A percentile compares a stretch with the other conserved stretches of the same genome.
These are phyloP conservation scores for Aspergillus sp. DNA, from an alignment of 2,329 filamentous ascomycete genomes.

Conservation along the genomic window DNA sequence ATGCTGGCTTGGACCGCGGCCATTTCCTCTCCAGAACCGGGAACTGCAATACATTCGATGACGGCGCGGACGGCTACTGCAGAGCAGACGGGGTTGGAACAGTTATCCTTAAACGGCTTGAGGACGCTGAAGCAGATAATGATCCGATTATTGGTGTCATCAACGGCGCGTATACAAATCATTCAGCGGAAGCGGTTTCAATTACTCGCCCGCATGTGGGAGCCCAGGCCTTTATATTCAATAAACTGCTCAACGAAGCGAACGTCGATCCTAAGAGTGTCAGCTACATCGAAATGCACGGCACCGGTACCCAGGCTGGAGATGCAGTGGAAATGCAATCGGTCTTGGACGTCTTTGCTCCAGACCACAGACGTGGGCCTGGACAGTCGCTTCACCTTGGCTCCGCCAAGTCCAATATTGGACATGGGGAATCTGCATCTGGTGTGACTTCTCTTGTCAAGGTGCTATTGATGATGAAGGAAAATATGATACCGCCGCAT, in stretches of 20 bases:
- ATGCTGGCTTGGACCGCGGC: conserved; percentile 71
- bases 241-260: conserved; percentile 68
- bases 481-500: conserved; percentile 34
- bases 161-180: conserved; percentile 74
- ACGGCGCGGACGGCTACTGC: conserved; percentile 79
- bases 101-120: conserved; percentile 74
- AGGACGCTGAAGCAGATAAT: conserved; percentile 74
- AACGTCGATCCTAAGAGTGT: conserved; percentile 76
- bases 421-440: conserved; percentile 64
- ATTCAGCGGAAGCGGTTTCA: conserved; percentile 77
- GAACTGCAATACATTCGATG: conserved; percentile 78
- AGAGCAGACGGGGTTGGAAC: conserved; percentile 75
- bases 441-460: conserved; percentile 47
- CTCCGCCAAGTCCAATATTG: conserved; percentile 64
- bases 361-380: conserved; percentile 41
- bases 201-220: conserved; percentile 82
- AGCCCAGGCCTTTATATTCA: conserved; percentile 71
- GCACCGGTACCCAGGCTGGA: conserved; percentile 79
- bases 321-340: conserved; percentile 82
- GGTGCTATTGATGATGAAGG: conserved; percentile 39
- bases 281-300: conserved; percentile 86
- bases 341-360: conserved; percentile 66
- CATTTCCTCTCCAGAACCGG: conserved; percentile 71
- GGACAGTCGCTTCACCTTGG: conserved; percentile 59
- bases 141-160: conserved; percentile 71